Conservation (phyloP, 1,284 basidiomycete genomes). For the Somion occarium region DNA sequence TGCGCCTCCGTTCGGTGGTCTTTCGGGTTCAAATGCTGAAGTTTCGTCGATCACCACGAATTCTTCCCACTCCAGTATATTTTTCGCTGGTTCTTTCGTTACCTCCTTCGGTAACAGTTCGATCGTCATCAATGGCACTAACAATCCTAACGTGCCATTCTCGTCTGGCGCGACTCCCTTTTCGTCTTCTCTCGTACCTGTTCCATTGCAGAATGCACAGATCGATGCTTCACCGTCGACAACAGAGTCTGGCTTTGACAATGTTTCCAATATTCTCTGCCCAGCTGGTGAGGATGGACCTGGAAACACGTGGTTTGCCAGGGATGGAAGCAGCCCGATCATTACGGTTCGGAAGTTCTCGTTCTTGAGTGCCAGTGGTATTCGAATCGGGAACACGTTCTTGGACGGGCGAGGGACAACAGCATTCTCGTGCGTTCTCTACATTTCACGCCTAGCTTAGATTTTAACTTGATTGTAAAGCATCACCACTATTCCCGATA, state of each 20-base stretch:
- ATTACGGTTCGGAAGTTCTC: slow-evolving; percentile 76
- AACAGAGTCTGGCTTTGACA: slow-evolving; percentile 54
- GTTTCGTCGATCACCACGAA: slow-evolving; percentile 80
- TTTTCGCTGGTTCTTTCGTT: slow-evolving; percentile 87
- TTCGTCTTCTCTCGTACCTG: slow-evolving; percentile 87
- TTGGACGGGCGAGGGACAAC: slow-evolving; percentile 76
- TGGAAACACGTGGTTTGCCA: slow-evolving; percentile 81
- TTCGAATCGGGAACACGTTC: slow-evolving; percentile 91
- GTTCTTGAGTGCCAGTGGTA: slow-evolving; percentile 68
- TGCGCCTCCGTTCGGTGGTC: slow-evolving; percentile 76
- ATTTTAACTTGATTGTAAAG: too few species aligned
- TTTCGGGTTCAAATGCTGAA: slow-evolving; percentile 64
- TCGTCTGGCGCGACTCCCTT: slow-evolving; percentile 79
- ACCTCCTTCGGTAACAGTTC: slow-evolving; percentile 65
- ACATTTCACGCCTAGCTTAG: too few species aligned
- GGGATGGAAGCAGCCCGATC: slow-evolving; percentile 63
- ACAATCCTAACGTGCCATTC: slow-evolving; percentile 74
- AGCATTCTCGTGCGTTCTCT: slow-evolving; percentile 67
- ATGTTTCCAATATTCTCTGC: slow-evolving; percentile 79
- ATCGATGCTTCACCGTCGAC: slow-evolving; percentile 74
- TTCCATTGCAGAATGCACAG: slow-evolving; percentile 66
- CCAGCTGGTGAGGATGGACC: slow-evolving; percentile 77
- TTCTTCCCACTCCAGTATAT: slow-evolving; percentile 66
- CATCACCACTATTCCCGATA: slow-evolving; percentile 84
- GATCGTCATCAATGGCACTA: slow-evolving; percentile 53